Evolutionary conservation across 2,329 filamentous ascomycete species (phyloP), one percentile per base, ranked within the genome.

Genomic region (Dothistroma septosporum): DNA sequence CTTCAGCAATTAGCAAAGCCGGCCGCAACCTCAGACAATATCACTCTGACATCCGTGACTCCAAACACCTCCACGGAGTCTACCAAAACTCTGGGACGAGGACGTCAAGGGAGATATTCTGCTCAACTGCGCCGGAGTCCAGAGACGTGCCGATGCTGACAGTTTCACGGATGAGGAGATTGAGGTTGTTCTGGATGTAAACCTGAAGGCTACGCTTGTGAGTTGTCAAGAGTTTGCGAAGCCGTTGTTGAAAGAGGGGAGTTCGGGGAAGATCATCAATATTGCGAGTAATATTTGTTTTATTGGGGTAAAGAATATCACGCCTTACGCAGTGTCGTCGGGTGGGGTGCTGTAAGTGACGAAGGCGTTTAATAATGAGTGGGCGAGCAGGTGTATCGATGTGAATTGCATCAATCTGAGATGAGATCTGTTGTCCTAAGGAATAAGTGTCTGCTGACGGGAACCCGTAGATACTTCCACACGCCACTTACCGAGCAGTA

Each of bases 391-490:
- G 70, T 91, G 91, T 0, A 82, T 96, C 60, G 89, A 84, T 1
- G 91, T 96, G 52, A 96, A 96, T 74, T 89, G 88, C 9, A 90
- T 96, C 70, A 90, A 91, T 8, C 91, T 91, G 0, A 91, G 91
- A 55, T 60, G 22, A 49, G 61, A 16, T 28, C 9, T 4, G 21
- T 49, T 28, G 41, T 11, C 8, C 22, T 28, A n/a, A 28, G 2
- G 35, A 28, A 11, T 14, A 14, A 8, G 10, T n/a, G 37, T 64
- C 90, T 90, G 5, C 75, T 96, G 69, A 84, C 24, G 4, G 33
- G 7, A 21, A 44, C 2, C 2, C n/a, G 16, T 33, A 68, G 62
- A 14, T 69, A 69, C 53, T 67, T 68, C 48, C 60, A 57, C 10
- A 68, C 65, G n/a, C 59, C 65, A 2, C 44, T 68, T 59, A 68